Evolutionary conservation across 75 land plant genomes (phyloP), one percentile per base, ranked within the genome.

Genomic region (Pseudotsuga menziesii): DNA sequence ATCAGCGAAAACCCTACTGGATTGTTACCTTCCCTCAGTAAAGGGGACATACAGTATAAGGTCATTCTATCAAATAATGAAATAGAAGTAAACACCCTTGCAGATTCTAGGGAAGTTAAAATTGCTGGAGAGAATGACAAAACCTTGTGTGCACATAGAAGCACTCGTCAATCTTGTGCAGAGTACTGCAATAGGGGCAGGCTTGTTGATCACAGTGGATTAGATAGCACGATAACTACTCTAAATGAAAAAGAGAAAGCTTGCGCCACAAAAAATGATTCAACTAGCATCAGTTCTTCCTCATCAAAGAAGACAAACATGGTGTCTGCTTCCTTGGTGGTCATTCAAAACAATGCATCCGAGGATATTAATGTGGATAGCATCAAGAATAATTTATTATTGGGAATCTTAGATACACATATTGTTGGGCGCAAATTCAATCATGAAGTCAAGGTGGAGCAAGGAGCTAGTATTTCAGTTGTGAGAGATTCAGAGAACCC

Each of bases 341-440:
- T 7, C 5, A 23, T 36, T 36, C 23, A 39, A 36, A 22, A 23
- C 2, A n/a, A 36, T n/a, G 8, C 52, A 36, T 9, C 36, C 8
- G 44, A 20, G 52, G 22, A 20, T 9, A 69, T n/a, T 9, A 19
- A 35, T 69, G 12, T 19, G n/a, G 52, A 69, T 36, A 41, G 41
- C 41, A n/a, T 41, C 72, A 20, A n/a, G 1, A 41, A 69, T 44
- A 41, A 79, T 8, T 52, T 67, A 32, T 63, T 44, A 56, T 57
- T 56, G 17, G 57, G 44, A 20, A n/a, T 39, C 17, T 67, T 94
- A 73, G 80, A 92, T 27, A 90, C 93, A 55, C 80, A 62, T 63
- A 94, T 94, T 82, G 97, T 92, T 69, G 97, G 97, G 8, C 83
- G 91, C 36, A 86, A 63, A 70, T 94, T 88, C 84, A 80, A 82